Percentiles rank a stretch among this genome's conserved stretches.
Conservation (phyloP, 441 rosid species). For the Monsonia emarginata region DNA sequence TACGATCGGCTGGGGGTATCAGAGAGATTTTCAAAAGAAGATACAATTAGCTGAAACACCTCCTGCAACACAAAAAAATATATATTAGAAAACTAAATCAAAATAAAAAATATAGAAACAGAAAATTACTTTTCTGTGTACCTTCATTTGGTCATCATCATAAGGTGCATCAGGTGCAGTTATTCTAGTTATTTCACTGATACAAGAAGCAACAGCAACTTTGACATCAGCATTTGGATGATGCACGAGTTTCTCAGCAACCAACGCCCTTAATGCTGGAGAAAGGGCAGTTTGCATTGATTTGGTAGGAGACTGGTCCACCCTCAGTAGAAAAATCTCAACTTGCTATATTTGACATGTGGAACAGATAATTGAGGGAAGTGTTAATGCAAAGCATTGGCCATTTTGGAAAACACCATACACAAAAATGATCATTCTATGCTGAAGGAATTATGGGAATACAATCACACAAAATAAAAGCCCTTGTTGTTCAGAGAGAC, state of each 20-base stretch:
- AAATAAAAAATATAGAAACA: constrained; percentile 2
- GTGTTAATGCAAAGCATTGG: neutral
- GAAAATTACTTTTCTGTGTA: constrained; percentile 18
- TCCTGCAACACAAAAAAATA: constrained; percentile 29
- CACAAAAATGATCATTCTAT: neutral
- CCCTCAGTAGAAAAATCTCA: constrained; percentile 50
- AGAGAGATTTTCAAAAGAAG: constrained; percentile 63
- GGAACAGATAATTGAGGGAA: neutral
- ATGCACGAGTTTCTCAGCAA: constrained; percentile 47
- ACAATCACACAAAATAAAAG: neutral
- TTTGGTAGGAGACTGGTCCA: constrained; percentile 73
- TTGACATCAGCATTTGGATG: constrained; percentile 68
- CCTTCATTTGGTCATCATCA: constrained; percentile 90
- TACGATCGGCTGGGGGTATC: constrained; percentile 65
- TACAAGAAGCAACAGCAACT: constrained; percentile 87
- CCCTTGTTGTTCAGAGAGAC: neutral
- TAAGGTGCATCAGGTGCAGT: constrained; percentile 99
- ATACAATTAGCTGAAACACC: constrained; percentile 46
- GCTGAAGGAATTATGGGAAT: neutral
- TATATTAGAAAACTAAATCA: neutral
- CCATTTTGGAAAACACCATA: neutral
- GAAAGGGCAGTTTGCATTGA: constrained; percentile 65
- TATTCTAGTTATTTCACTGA: constrained; percentile 95
- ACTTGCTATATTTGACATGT: constrained; percentile 44
- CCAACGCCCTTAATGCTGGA: constrained; percentile 64